phyloP scores from a whole-genome alignment of 2,329 filamentous ascomycete species.

The Fusarium cyanostomum region DNA sequence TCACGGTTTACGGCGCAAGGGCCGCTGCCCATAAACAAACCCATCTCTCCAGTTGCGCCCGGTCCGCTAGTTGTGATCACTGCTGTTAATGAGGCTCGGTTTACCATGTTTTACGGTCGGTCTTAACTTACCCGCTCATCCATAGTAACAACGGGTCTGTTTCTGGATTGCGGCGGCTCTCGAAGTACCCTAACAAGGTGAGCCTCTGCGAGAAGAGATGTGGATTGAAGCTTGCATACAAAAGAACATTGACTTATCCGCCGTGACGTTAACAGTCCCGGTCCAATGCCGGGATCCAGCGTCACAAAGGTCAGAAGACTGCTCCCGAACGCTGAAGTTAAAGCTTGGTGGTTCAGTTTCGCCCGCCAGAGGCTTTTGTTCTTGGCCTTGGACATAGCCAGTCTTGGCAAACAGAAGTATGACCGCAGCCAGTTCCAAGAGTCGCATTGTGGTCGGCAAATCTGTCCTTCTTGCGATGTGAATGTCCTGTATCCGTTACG shows the following conservation, averaged over 20 bases:
- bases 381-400: not conserved
- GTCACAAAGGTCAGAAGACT: constrained; percentile 19
- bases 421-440: not conserved
- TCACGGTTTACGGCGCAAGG: constrained; percentile 24
- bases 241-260: constrained; percentile 31
- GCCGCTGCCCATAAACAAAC: constrained; percentile 27
- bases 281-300: constrained; percentile 23
- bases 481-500: too few relatives aligned
- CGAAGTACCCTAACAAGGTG: constrained; percentile 17
- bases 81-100: not conserved
- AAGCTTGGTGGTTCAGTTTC: accelerated
- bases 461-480: too few relatives aligned
- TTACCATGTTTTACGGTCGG: too few relatives aligned
- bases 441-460: constrained; percentile 10
- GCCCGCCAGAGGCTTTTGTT: constrained; percentile 6
- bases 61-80: not conserved
- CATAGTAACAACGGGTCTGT: constrained; percentile 28
- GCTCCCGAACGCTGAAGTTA: constrained; percentile 10
- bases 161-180: constrained; percentile 20
- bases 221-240: not conserved
- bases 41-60: constrained; percentile 28
- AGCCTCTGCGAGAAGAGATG: accelerated
- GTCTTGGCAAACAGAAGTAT: not conserved
- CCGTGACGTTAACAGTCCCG: constrained; percentile 21
- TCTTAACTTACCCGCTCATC: constrained; percentile 30